phyloP scores from a whole-genome alignment of 345 rosid genomes.

The Eucalyptus grandis region DNA sequence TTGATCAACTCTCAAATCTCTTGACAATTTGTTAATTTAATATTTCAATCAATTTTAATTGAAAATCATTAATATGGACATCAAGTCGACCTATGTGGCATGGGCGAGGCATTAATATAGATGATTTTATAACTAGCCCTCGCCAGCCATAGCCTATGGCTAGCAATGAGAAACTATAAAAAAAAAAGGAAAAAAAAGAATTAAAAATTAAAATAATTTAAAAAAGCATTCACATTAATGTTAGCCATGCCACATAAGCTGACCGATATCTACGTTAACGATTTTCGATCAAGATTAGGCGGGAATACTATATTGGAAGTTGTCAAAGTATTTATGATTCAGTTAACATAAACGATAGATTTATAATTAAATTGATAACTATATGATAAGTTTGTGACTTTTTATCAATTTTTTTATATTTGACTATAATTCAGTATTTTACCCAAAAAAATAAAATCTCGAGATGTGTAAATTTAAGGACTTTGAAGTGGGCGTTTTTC shows the following conservation, averaged over 20 bases:
- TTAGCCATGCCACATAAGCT: accelerated
- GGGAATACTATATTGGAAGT: not conserved
- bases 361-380: not conserved
- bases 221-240: not conserved
- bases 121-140: no score
- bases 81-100: not conserved
- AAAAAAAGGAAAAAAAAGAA: no score
- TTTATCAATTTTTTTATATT: no score
- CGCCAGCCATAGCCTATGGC: accelerated
- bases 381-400: not conserved
- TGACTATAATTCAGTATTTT: not conserved
- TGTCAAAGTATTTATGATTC: no score
- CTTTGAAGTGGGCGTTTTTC: not conserved
- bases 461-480: not conserved
- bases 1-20: not conserved
- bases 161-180: not conserved
- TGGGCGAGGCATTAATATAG: no score
- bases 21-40: not conserved
- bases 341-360: not conserved
- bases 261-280: accelerated
- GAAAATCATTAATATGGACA: not conserved
- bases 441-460: not conserved
- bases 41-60: not conserved
- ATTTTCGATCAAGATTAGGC: accelerated
- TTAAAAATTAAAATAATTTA: no score